Evolutionary conservation across 2,329 filamentous ascomycete species (phyloP).

Genomic region (Emmonsia crescens): DNA sequence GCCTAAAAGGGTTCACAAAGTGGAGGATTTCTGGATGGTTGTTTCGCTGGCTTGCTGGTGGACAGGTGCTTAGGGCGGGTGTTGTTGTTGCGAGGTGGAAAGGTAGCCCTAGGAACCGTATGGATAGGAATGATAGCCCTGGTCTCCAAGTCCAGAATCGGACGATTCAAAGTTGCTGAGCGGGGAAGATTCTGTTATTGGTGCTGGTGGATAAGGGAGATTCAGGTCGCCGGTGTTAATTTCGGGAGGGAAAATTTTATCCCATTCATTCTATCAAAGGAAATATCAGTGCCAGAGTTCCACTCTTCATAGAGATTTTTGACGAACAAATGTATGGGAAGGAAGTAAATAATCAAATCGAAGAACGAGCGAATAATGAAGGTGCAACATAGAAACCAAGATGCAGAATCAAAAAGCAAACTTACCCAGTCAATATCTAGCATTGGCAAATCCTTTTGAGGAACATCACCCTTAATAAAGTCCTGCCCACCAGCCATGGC

Average conservation of each 20-base stretch:
- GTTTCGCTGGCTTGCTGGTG: constrained; percentile 11
- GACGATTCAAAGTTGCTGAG: not conserved
- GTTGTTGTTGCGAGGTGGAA: constrained; percentile 11
- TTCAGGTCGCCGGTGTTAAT: constrained; percentile 45
- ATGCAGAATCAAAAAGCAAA: constrained; percentile 11
- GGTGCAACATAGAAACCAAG: not conserved
- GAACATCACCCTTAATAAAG: constrained; percentile 7
- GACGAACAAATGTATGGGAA: not conserved
- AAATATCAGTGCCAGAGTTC: not conserved
- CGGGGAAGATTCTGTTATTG: not conserved
- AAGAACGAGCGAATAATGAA: not conserved
- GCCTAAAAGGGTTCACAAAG: constrained; percentile 20
- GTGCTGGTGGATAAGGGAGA: constrained; percentile 29
- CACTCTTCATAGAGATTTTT: not conserved
- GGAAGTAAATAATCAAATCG: not conserved
- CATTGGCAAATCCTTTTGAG: constrained; percentile 25
- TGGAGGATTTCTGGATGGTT: constrained; percentile 13
- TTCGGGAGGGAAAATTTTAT: constrained; percentile 27
- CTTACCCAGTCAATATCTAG: constrained; percentile 57
- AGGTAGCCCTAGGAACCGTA: not conserved
- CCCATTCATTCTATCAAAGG: constrained; percentile 23
- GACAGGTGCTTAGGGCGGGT: constrained; percentile 11
- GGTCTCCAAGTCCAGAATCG: not conserved
- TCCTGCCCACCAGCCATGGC: constrained; percentile 13
- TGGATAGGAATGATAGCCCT: not conserved